Evolutionary conservation across 2,329 filamentous ascomycete species (phyloP), one percentile per base, ranked within the genome.

Genomic region (Purpureocillium takamizusanense): DNA sequence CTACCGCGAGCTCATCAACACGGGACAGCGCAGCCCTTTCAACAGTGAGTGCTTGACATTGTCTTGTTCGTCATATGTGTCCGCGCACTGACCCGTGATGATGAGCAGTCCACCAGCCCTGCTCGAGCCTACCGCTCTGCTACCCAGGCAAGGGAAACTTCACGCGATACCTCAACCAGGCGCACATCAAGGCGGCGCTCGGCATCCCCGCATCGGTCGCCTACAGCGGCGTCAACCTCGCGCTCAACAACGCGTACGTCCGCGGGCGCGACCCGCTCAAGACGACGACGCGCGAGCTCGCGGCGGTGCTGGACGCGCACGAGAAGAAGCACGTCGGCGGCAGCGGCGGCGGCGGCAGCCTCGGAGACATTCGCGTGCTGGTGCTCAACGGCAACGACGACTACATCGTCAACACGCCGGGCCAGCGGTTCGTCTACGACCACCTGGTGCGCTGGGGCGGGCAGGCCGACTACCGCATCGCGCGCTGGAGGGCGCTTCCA

Each of bases 381-480:
- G 37, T 39, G n/a, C 28, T 39, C 14, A 39, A 39, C 27, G 37
- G 37, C 14, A 45, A 50, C 34, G 28, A 46, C 4, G 44, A 50
- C 33, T 35, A 45, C 30, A 42, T 44, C 25, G 43, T 39, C 30
- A 50, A 46, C 27, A 50, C 43, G 14, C 46, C 46, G 7, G 50
- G 51, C 1, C 51, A 52, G 25, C 32, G 49, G 44, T 39, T 60
- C 18, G 66, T 61, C 59, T 59, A 63, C 14, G 57, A 55, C 18
- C 56, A 51, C 11, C 55, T 68, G 51, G 43, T 50, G 2, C 21
- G 21, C 21, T 68, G 65, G 64, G 61, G 61, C 38, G 64, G 64
- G 1, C 63, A 66, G 46, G 52, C 62, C 7, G 59, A 57, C 5
- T 67, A 66, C 48, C 54, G 53, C 2, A 51, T 56, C 15, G 51